Evolutionary conservation across 2,329 filamentous ascomycete species (phyloP), one percentile per base, ranked within the genome.

Genomic region (Fusarium verrucosum): DNA sequence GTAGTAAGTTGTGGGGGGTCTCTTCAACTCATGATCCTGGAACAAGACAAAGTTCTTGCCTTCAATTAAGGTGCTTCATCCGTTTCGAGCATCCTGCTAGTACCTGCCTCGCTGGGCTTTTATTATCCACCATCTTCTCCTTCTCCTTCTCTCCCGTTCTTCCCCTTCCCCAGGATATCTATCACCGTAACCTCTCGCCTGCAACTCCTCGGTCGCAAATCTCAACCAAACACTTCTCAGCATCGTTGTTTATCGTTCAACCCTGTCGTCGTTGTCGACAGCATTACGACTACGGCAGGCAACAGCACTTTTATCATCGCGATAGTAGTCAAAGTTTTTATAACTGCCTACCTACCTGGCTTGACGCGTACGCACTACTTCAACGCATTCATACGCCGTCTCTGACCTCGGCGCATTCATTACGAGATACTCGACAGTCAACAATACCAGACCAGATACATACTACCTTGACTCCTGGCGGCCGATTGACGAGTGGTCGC

Each of bases 291-390:
- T 41, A 37, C 36, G 23, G 57, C 35, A 67, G 63, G 63, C 64
- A 67, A 44, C 59, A 67, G 38, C 50, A 65, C 46, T 57, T 50
- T 65, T 65, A 66, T 50, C 41, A 45, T 46, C 43, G 26, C 36
- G 36, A 36, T 30, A 35, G 30, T 20, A 30, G 38, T 30, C 22
- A 19, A 22, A 10, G n/a, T n/a, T n/a, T 50, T 46, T 52, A 30
- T 37, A 56, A 57, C 46, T 61, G 46, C 54, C 50, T 61, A 36
- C 53, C 46, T 61, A 43, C 54, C 50, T 61, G 33, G 26, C 28
- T 41, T 36, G 51, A 40, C 52, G 40, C 44, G 38, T 45, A 50
- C 35, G 19, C 38, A 36, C 26, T 23, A 30, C 32, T 40, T 50
- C 44, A 42, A 36, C 35, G 37, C 45, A 40, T 38, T 42, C 44